Percentiles rank a stretch among this genome's conserved stretches.
phyloP scores from a whole-genome alignment of 2,329 filamentous ascomycete genomes.

The Coniochaeta sp. region DNA sequence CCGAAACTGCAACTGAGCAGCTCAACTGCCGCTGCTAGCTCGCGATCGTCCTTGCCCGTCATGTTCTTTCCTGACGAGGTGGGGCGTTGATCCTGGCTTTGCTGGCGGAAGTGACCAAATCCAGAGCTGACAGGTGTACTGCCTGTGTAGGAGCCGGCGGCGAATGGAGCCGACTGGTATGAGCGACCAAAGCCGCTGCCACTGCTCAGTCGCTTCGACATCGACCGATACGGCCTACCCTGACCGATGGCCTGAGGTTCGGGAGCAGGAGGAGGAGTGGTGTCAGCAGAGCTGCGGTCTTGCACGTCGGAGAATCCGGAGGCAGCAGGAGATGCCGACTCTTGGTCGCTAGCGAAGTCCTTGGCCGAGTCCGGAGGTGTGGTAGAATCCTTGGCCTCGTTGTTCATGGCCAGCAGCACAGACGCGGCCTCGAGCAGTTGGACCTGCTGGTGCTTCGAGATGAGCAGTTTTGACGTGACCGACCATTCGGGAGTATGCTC shows the following conservation, averaged over 20 bases:
- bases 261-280: constrained; percentile 77
- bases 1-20: constrained; percentile 87
- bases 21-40: constrained; percentile 84
- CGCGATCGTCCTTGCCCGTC: constrained; percentile 75
- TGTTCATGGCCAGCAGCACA: constrained; percentile 89
- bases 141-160: constrained; percentile 43
- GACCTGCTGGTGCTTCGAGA: constrained; percentile 99
- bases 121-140: constrained; percentile 44
- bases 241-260: constrained; percentile 54
- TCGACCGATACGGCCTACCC: constrained; percentile 35
- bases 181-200: constrained; percentile 62
- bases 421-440: constrained; percentile 94
- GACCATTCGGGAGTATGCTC: constrained; percentile 99
- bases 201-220: constrained; percentile 51
- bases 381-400: constrained; percentile 36
- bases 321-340: constrained; percentile 73
- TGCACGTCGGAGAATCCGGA: constrained; percentile 75
- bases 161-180: constrained; percentile 65
- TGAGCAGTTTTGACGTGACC: constrained; percentile 91
- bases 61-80: constrained; percentile 70
- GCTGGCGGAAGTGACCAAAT: constrained; percentile 59
- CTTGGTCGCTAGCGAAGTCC: constrained; percentile 69
- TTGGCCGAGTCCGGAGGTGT: constrained; percentile 60
- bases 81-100: constrained; percentile 69
- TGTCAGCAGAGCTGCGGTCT: constrained; percentile 81